Evolutionary conservation across 2,329 filamentous ascomycete species (phyloP), one percentile per base, ranked within the genome.

Genomic region (Penicillium thymicola): DNA sequence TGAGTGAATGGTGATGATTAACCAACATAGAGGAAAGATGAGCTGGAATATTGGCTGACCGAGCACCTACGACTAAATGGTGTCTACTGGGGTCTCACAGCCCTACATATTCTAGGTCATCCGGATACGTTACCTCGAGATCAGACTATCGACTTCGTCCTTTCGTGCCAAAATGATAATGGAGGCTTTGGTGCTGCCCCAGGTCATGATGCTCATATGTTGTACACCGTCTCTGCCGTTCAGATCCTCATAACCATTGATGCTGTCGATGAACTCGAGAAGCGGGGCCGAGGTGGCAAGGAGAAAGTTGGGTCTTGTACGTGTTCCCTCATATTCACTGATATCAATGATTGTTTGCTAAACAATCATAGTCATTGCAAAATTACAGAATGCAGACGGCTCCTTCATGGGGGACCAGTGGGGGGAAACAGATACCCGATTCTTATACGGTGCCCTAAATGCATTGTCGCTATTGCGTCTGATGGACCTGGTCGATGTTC

Each of bases 11-110:
- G 59, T 62, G 62, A 70, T 70, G 68, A 69, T 67, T 53, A 59
- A 57, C 70, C 69, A 76, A 78, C 68, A 66, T 77, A 89, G 85
- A 88, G 89, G 71, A 92, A 89, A 78, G 92, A 97, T 80, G 90
- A 97, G 76, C 87, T 96, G 67, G 92, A 97, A 75, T 99, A 97
- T 79, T 97, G 93, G 89, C 82, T 97, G 71, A 99, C 94, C 14
- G 93, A 99, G 76, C 94, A 99, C 73, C 82, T 99, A 64, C 91
- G 94, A 59, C 83, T 99, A 56, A 97, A 94, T 72, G 94, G 94
- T 43, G 84, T 99, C 46, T 99, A 99, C 76, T 99, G 94, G 94
- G 94, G 94, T 14, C 78, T 99, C 55, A 94, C 88, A 7, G 89
- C 93, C 7, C 83, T 97, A 40, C 89, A 96, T 78, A 82, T 97